Evolutionary conservation across 192 early-diverging fungal species (phyloP).

Genomic region (Coemansia guatemalensis): DNA sequence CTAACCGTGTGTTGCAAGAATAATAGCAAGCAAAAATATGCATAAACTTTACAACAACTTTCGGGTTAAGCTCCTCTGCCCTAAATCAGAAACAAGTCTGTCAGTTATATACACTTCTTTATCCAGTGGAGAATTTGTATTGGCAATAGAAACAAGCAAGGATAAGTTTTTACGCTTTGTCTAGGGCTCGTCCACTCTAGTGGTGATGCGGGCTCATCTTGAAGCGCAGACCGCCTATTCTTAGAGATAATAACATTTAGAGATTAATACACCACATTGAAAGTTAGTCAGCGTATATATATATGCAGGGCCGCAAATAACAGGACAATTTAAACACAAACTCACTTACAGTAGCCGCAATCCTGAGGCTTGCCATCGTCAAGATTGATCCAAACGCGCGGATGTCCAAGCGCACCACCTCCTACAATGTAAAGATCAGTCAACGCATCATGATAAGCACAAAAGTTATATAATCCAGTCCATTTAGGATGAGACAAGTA

Average conservation of each 20-base stretch:
- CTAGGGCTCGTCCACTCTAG: constrained; percentile 13
- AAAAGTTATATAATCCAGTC: neutral
- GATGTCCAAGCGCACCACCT: constrained; percentile 89
- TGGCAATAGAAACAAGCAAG: neutral
- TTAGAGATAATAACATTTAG: neutral
- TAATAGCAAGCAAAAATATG: neutral
- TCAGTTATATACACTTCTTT: neutral
- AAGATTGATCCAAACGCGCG: constrained; percentile 93
- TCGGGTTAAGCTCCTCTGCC: neutral
- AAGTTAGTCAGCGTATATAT: neutral
- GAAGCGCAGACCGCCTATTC: constrained; percentile 74
- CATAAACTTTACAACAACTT: neutral
- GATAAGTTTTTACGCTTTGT: neutral
- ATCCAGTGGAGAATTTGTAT: neutral
- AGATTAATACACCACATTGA: neutral
- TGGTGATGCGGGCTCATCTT: constrained; percentile 73
- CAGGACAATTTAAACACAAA: neutral
- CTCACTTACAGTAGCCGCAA: constrained; percentile 76
- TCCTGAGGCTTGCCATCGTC: constrained; percentile 59
- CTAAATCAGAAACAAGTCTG: neutral
- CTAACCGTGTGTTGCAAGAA: neutral
- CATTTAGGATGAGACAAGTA: neutral
- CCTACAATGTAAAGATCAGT: constrained; percentile 29
- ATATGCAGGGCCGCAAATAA: neutral
- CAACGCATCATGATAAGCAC: neutral